Evolutionary conservation across 768 basidiomycete genomes (phyloP), one percentile per base, ranked within the genome.

Genomic region (Amanita pseudoporphyria): DNA sequence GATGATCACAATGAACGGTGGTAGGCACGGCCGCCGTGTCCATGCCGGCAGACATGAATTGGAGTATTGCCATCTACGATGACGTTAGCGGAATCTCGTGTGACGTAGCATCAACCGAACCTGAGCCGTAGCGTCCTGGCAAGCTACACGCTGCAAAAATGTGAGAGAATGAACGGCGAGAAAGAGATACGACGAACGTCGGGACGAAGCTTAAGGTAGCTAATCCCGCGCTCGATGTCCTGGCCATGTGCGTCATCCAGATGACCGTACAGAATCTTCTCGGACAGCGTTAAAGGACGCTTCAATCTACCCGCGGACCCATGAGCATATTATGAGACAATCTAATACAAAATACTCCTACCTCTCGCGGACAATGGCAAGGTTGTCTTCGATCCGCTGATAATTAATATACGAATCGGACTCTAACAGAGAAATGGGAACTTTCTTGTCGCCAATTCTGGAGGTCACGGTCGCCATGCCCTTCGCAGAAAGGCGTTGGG

Each of bases 21-120:
- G 95, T 95, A 30, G 95, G 95, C 55, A 97, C 94, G 40, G 95
- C 95, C 35, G 90, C 91, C 40, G 92, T 95, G 64, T 90, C 90
- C 79, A 99, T 93, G 55, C 95, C 95, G 14, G 96, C 93, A 45
- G 96, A 97, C 96, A 99, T 99, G 81, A 99, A 99, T 77, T 99
- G 96, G 57, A 99, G 78, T 50, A 99, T 80, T 16, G 96, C 96
- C 96, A 99, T 99, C 90, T 98, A 66, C 9, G 45, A 49, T 37
- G 36, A 49, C 13, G 57, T 68, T 65, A 55, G 42, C 26, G 21
- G 45, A 14, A 18, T 13, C 12, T 18, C 42, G 31, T 22, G 53
- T 58, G 56, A 58, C 51, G 57, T 53, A 48, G 36, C 24, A 45
- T 32, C 52, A 19, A 55, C 68, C 31, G 55, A 28, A 86, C 86